These are phyloP conservation scores for Inosperma sp. DNA, from an alignment of 768 basidiomycete genomes.

Conservation along the genomic window DNA sequence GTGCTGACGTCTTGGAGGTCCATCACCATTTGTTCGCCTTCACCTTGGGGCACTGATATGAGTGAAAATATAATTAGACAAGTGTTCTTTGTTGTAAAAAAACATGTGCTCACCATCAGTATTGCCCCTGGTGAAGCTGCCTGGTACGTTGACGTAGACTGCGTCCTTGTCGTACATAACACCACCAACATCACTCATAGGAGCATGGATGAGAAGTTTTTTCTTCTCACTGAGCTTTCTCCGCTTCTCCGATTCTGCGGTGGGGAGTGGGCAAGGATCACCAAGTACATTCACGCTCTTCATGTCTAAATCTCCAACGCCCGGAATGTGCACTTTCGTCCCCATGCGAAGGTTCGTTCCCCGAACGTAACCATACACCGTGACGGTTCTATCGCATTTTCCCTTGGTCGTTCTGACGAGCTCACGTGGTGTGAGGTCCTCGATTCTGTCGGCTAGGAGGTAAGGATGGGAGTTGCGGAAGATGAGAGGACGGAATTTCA, in stretches of 20 bases:
- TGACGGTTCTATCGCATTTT: constrained; percentile 91
- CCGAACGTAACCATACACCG: constrained; percentile 90
- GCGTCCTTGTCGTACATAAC: constrained; percentile 98
- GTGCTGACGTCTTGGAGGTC: constrained; percentile 81
- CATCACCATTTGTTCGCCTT: constrained; percentile 98
- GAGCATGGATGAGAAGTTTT: constrained; percentile 87
- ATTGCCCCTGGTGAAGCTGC: constrained; percentile 83
- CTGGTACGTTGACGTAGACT: constrained; percentile 96
- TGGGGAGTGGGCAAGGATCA: constrained; percentile 96
- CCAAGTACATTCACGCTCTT: constrained; percentile 67
- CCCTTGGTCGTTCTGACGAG: constrained; percentile 69
- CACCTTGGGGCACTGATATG: constrained; percentile 68
- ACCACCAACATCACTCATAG: constrained; percentile 98
- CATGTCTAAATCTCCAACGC: constrained; percentile 85
- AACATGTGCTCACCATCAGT: constrained; percentile 55
- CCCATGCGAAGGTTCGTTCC: constrained; percentile 77
- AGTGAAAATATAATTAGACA: constrained; percentile 36
- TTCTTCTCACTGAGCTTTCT: constrained; percentile 94
- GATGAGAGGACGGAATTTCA: constrained; percentile 97
- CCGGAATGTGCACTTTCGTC: constrained; percentile 89
- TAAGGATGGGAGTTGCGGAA: constrained; percentile 96
- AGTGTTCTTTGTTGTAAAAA: constrained; percentile 22
- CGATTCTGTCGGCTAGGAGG: constrained; percentile 88
- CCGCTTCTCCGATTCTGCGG: constrained; percentile 84
- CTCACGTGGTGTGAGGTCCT: constrained; percentile 91